Evolutionary conservation across 768 basidiomycete genomes (phyloP).

Genomic region (Coprinopsis strossmayeri): DNA sequence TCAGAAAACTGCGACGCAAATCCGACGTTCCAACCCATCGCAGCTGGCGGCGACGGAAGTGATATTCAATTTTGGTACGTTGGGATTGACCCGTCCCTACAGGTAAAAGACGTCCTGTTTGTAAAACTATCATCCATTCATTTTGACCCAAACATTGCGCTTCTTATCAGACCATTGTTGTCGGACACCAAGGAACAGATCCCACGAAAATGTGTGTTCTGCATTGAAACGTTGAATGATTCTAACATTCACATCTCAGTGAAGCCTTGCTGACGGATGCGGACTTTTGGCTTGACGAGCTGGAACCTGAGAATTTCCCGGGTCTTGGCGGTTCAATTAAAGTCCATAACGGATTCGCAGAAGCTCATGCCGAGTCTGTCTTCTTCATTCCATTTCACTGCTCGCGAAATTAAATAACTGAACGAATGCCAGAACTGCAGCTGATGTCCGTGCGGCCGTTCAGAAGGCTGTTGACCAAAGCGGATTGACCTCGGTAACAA

Average conservation of each 20-base stretch:
- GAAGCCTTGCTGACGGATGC: conserved; percentile 32
- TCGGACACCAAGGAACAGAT: conserved; percentile 31
- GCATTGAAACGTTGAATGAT: background rate
- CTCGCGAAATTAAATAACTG: background rate
- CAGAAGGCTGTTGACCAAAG: conserved; percentile 27
- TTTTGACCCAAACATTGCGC: background rate
- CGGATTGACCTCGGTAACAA: conserved; percentile 27
- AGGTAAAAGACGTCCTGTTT: conserved; percentile 14
- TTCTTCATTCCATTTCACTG: background rate
- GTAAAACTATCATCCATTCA: too few relatives aligned
- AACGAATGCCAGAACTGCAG: conserved; percentile 29
- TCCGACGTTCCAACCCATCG: conserved; percentile 39
- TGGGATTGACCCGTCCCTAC: conserved; percentile 30
- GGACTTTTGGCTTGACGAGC: conserved; percentile 23
- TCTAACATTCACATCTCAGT: conserved; percentile 16
- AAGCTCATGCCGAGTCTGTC: conserved; percentile 34
- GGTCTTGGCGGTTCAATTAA: conserved; percentile 31
- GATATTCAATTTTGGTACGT: conserved; percentile 41
- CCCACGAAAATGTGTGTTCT: conserved; percentile 25
- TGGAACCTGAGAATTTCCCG: conserved; percentile 36
- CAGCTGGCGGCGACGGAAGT: conserved; percentile 44
- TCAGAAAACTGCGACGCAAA: conserved; percentile 41
- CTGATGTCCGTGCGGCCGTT: conserved; percentile 32
- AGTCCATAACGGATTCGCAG: conserved; percentile 38
- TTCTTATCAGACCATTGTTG: conserved; percentile 25